A percentile compares a stretch with the other conserved stretches of the same genome.
phyloP scores from a whole-genome alignment of 257 asterid species.

The Nemophila menziesii region DNA sequence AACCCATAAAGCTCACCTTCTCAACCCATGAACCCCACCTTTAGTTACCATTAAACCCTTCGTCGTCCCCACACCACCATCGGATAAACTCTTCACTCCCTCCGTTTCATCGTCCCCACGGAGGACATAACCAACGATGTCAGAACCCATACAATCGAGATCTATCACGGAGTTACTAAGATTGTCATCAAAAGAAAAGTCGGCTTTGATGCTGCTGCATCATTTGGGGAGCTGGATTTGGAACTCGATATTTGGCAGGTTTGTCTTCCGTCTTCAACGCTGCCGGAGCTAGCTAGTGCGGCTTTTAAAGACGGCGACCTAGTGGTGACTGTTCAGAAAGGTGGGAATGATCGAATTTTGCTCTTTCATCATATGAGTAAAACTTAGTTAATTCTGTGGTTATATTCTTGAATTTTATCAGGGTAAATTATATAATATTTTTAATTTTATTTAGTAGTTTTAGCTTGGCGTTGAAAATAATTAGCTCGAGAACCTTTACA shows the following conservation, averaged over 20 bases:
- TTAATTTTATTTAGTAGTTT: too few species aligned
- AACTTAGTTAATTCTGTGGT: not conserved
- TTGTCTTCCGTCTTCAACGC: constrained; percentile 50
- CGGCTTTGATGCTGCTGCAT: constrained; percentile 25
- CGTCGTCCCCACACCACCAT: constrained; percentile 48
- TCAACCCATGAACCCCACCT: too few species aligned
- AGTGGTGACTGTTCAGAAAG: constrained; percentile 68
- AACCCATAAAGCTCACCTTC: too few species aligned
- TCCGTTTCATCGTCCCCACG: constrained; percentile 51
- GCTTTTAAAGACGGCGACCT: constrained; percentile 53
- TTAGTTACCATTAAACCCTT: too few species aligned
- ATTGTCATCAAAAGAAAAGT: constrained; percentile 35
- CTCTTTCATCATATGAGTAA: not conserved
- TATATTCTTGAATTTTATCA: too few species aligned
- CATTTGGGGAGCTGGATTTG: constrained; percentile 32
- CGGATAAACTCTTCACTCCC: constrained; percentile 37
- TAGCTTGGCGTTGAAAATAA: too few species aligned
- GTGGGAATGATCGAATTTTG: constrained; percentile 8
- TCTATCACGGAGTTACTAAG: constrained; percentile 74
- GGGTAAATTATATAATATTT: too few species aligned
- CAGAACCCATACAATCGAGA: constrained; percentile 55
- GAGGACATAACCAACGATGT: constrained; percentile 35
- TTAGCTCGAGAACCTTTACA: too few species aligned
- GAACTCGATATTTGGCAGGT: constrained; percentile 77
- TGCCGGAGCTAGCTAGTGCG: constrained; percentile 57